Conservation (phyloP, 2,329 filamentous ascomycete species). For the Alternaria brassicae region DNA sequence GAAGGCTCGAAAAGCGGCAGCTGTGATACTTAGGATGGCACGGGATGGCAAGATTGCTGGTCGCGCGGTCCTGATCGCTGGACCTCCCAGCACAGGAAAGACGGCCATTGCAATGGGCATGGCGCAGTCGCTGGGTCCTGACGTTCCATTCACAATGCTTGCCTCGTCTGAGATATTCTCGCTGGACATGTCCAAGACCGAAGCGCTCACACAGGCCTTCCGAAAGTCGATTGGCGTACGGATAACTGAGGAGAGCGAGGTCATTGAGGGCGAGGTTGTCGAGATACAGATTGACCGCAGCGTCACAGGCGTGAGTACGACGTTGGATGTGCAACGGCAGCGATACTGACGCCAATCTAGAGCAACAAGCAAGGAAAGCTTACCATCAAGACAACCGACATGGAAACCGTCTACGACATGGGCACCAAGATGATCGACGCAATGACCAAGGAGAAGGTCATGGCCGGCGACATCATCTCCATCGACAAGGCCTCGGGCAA, state of each 20-base stretch:
- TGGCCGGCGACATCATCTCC: constrained; percentile 97
- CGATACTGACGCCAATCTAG: constrained; percentile 44
- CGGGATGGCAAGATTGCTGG: constrained; percentile 99
- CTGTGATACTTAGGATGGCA: constrained; percentile 97
- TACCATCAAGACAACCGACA: constrained; percentile 99
- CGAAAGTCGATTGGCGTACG: constrained; percentile 97
- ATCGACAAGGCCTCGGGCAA: constrained; percentile 99
- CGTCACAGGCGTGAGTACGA: constrained; percentile 75
- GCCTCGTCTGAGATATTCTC: constrained; percentile 98
- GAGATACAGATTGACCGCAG: constrained; percentile 98
- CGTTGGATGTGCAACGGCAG: neutral
- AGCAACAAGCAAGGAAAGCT: constrained; percentile 98
- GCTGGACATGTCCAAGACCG: constrained; percentile 98
- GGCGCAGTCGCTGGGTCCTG: constrained; percentile 91
- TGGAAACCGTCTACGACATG: constrained; percentile 99
- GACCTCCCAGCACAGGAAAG: constrained; percentile 96
- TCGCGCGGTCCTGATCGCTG: constrained; percentile 90
- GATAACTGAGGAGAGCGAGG: constrained; percentile 98
- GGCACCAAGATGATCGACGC: constrained; percentile 99
- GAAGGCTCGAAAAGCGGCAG: constrained; percentile 94
- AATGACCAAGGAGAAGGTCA: constrained; percentile 99
- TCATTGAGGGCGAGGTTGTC: constrained; percentile 98
- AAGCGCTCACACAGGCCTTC: constrained; percentile 98
- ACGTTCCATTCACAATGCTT: constrained; percentile 95
- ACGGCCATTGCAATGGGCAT: constrained; percentile 99